Base-by-base conservation (phyloP, 192 early-diverging fungal genomes). In the Coemansia sp. region DNA sequence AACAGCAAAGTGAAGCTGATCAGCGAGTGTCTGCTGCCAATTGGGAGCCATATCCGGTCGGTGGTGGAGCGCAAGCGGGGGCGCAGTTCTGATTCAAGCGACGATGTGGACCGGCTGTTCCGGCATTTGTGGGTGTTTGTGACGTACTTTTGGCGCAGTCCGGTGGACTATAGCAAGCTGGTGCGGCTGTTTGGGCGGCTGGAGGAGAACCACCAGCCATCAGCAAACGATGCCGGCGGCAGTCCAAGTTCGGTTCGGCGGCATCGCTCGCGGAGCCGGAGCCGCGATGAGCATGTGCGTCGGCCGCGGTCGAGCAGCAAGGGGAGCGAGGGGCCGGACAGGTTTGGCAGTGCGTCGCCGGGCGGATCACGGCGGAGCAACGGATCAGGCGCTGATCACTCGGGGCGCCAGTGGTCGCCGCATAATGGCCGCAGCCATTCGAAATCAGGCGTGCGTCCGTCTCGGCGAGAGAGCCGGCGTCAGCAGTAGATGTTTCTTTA, bases 111-210 rank as follows among this genome's bases (percentile, higher is more conserved):
- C 61, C 62, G 70, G 76, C 64, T 82, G 23, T 69, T 82, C 57
- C 80, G 77, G 27, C 87, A 86, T 70, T 65, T 87, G 61, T 94
- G 86, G 93, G 85, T 85, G 64, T 90, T 83, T 80, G 87, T 80
- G 60, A 84, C 85, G 23, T 83, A 80, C 55, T 92, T 85, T 65
- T 89, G 88, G 90, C 86, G 88, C 17, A 74, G 71, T 50, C 61
- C 82, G 23, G 74, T 92, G 22, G 71, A 86, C 47, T 72, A 84
- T 54, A 62, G 72, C 17, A 70, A 87, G 66, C 50, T 89, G 39
- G 68, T 82, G 68, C 55, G 80, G 41, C 65, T 88, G 55, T 88
- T 88, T 84, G 80, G 78, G 56, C 68, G 84, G 22, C 52, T 84
- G 50, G 75, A 85, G 80, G 62, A 71, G 59, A 66, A 58, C 64